Base-by-base conservation (phyloP, 441 rosid genomes). In the Arabidopsis lyrata region DNA sequence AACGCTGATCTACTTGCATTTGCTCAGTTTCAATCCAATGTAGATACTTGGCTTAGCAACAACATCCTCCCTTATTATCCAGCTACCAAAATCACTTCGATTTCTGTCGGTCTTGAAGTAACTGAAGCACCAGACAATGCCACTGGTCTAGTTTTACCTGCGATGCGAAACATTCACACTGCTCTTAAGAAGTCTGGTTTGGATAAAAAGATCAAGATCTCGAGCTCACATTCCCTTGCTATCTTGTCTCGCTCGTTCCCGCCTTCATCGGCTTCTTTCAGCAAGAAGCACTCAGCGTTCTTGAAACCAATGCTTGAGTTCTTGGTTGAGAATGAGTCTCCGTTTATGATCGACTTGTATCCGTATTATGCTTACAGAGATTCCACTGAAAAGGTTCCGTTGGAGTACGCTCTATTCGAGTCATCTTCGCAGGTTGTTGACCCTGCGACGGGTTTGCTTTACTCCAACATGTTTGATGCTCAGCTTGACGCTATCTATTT, bases 381-480 rank as follows among this genome's bases (percentile, higher is more conserved):
- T 58, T 90, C 99, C 3, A 73, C 88, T 20, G 89, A 32, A 61
- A 90, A 92, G 35, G 85, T 91, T 27, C 84, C 93, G 34, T 81
- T 95, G 58, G 96, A 93, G 76, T 95, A 95, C 32, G 92, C 98
- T 50, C 61, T 95, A 1, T 93, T 95, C 8, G 73, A 87, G 83
- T 82, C 96, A 2, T 87, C 99, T 69, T 83, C 95, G 0, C 93
- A 95, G 63, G 97, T 93, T 52, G 89, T 87, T 44, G 99, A 95
- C 70, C 92, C 98, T 2, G 90, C 91, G 60, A 95, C 97, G 1
- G 99, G 97, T 29, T 79, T 95, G 84, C 90, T 95, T 68, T 95
- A 95, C 85, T 91, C 96, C 3, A 91, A 88, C 88, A 87, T 95
- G 98, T 92, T 95, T 50, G 97, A 95, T 83, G 98, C 99, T 55